Percentiles rank a stretch among this genome's conserved stretches.
Evolutionary conservation across 163 green algal genomes (phyloP).

Genomic region (Prototheca cutis): DNA sequence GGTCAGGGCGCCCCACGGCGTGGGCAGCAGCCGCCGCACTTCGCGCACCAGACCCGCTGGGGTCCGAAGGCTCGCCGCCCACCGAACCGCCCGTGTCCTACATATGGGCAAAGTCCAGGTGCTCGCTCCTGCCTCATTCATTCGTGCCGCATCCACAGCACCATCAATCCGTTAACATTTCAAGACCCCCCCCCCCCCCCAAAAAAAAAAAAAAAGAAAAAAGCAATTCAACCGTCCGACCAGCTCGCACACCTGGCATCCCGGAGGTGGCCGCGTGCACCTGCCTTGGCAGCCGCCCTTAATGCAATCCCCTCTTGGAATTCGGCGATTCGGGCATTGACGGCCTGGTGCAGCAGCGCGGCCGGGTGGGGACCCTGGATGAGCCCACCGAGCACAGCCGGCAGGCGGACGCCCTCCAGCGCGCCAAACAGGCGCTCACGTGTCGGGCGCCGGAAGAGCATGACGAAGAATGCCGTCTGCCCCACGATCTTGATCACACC

Average conservation of each 20-base stretch:
- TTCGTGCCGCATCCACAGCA: too few species aligned
- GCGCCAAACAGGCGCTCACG: slow-evolving; percentile 44
- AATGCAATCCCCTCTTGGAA: slow-evolving; percentile 51
- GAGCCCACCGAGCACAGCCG: slow-evolving; percentile 22
- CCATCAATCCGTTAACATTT: too few species aligned
- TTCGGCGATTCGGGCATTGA: slow-evolving; percentile 53
- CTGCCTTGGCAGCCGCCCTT: slow-evolving; percentile 15
- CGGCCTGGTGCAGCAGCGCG: slow-evolving; percentile 33
- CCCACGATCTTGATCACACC: slow-evolving; percentile 68
- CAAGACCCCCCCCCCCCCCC: too few species aligned
- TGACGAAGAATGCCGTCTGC: slow-evolving; percentile 58
- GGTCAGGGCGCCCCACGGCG: slow-evolving; percentile 34
- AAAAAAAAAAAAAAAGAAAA: too few species aligned
- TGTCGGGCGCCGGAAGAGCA: slow-evolving; percentile 50
- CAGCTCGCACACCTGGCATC: too few species aligned
- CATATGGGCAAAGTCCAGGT: too few species aligned
- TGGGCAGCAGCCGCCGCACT: slow-evolving; percentile 11
- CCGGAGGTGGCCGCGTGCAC: background rate
- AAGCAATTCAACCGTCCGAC: too few species aligned
- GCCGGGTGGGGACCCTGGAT: slow-evolving; percentile 3
- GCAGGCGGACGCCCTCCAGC: slow-evolving; percentile 37
- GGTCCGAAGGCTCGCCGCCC: background rate
- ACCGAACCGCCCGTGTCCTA: too few species aligned
- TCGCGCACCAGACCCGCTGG: background rate
- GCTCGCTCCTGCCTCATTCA: too few species aligned